Evolutionary conservation across 2,329 filamentous ascomycete species (phyloP).

Genomic region (Fusarium solani-melongenae): DNA sequence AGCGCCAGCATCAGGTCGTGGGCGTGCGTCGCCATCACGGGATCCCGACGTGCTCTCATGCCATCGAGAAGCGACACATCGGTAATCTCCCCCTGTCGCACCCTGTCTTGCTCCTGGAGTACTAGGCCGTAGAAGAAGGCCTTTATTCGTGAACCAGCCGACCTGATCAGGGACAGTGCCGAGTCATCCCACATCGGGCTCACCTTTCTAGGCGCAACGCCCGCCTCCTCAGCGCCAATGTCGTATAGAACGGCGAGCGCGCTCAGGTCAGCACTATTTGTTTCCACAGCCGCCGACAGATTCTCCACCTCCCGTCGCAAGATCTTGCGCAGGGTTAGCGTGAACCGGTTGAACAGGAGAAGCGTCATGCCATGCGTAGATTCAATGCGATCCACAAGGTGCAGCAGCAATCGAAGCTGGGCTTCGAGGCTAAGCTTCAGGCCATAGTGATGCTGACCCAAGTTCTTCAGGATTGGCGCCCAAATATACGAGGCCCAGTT

Average conservation of each 20-base stretch:
- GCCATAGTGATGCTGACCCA: conserved; percentile 45
- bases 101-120: conserved; percentile 37
- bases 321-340: conserved; percentile 41
- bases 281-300: conserved; percentile 31
- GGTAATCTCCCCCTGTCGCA: conserved; percentile 26
- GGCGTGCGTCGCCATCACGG: conserved; percentile 50
- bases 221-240: conserved; percentile 16
- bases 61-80: conserved; percentile 47
- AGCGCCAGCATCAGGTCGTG: conserved; percentile 73
- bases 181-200: neutral
- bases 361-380: conserved; percentile 36
- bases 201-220: conserved; percentile 10
- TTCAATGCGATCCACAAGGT: conserved; percentile 45
- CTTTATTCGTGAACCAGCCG: conserved; percentile 41
- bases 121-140: conserved; percentile 42
- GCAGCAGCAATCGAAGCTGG: conserved; percentile 46
- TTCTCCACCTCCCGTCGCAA: conserved; percentile 40
- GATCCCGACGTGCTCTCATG: conserved; percentile 48
- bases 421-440: conserved; percentile 43
- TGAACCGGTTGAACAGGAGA: conserved; percentile 38
- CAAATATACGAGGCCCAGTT: conserved; percentile 48
- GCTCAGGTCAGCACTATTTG: conserved; percentile 17
- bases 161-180: conserved; percentile 31
- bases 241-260: conserved; percentile 31
- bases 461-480: conserved; percentile 48